Evolutionary conservation across 352 stramenopile species (phyloP), one percentile per base, ranked within the genome.

Genomic region (Phytophthora ohioensis): DNA sequence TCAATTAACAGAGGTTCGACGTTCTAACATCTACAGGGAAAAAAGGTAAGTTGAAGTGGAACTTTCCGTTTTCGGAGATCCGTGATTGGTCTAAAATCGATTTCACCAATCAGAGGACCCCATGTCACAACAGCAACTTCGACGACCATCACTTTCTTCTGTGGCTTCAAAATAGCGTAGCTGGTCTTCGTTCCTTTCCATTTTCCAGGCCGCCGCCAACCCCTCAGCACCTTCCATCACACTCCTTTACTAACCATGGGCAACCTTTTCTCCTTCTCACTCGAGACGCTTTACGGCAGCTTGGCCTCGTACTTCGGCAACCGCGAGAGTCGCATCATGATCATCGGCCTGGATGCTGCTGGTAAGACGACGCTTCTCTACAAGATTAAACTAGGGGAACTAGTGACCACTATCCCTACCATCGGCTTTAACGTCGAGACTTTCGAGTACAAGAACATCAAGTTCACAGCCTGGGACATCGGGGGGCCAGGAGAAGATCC

Each of bases 341-440:
- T 99, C 79, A 84, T 97, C 15, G 91, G 91, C 1, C 84, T 98
- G 12, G 96, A 99, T 79, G 94, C 91, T 30, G 97, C 96, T 30
- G 97, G 96, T 76, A 99, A 99, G 84, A 99, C 97, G 3, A 99
- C 97, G 36, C 96, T 99, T 67, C 87, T 99, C 10, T 94, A 97
- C 81, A 84, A 88, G 57, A 82, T 97, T 62, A 92, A 97, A 66
- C 73, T 96, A 27, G 86, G 83, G 9, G 83, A 93, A 49, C 27
- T 81, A 5, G 61, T 95, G 21, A 84, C 75, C 3, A 93, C 87
- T 48, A 86, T 93, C 53, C 81, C 87, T 13, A 97, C 92, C 15
- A 85, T 97, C 41, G 87, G 90, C 13, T 96, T 94, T 70, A 95
- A 97, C 67, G 81, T 97, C 58, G 90, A 97, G 76, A 79, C 74